Conservation (phyloP, 352 stramenopile species). For the Halophytophthora batemanensis region DNA sequence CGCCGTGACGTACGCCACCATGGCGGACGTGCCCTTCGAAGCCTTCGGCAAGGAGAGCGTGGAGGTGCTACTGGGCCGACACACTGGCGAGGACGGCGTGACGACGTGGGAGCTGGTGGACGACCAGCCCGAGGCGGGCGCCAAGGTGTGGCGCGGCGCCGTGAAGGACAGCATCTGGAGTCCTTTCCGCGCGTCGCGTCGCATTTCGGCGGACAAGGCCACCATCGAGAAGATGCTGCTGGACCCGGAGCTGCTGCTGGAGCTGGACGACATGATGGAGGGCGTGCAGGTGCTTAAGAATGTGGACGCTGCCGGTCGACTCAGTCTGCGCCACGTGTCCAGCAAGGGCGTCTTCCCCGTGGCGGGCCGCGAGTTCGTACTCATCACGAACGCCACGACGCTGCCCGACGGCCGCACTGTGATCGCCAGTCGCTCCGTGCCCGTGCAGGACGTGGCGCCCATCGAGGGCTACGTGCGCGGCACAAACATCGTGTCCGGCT, state of each 20-base stretch:
- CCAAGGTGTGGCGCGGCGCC: slow-evolving; percentile 58
- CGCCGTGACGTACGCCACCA: slow-evolving; percentile 36
- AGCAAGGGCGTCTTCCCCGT: slow-evolving; percentile 82
- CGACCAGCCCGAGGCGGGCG: slow-evolving; percentile 32
- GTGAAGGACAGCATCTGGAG: slow-evolving; percentile 67
- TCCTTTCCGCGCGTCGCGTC: slow-evolving; percentile 57
- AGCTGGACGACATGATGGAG: slow-evolving; percentile 85
- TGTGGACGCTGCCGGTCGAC: slow-evolving; percentile 44
- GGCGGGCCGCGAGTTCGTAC: slow-evolving; percentile 65
- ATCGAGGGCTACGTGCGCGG: slow-evolving; percentile 66
- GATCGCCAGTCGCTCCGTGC: slow-evolving; percentile 68
- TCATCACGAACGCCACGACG: slow-evolving; percentile 57
- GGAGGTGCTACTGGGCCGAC: slow-evolving; percentile 53
- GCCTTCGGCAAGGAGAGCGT: slow-evolving; percentile 66
- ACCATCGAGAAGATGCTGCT: slow-evolving; percentile 56
- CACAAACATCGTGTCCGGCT: slow-evolving; percentile 69
- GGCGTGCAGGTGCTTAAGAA: slow-evolving; percentile 50
- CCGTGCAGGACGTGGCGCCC: slow-evolving; percentile 37
- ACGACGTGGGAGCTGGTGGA: slow-evolving; percentile 74
- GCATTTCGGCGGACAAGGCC: slow-evolving; percentile 52
- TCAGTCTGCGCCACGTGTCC: slow-evolving; percentile 67
- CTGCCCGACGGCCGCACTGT: slow-evolving; percentile 51
- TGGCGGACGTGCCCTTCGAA: slow-evolving; percentile 59
- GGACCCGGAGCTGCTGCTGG: slow-evolving; percentile 55
- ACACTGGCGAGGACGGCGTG: slow-evolving; percentile 60